phyloP scores from a whole-genome alignment of 2,329 filamentous ascomycete species.

The Aspergillus transmontanensis region DNA sequence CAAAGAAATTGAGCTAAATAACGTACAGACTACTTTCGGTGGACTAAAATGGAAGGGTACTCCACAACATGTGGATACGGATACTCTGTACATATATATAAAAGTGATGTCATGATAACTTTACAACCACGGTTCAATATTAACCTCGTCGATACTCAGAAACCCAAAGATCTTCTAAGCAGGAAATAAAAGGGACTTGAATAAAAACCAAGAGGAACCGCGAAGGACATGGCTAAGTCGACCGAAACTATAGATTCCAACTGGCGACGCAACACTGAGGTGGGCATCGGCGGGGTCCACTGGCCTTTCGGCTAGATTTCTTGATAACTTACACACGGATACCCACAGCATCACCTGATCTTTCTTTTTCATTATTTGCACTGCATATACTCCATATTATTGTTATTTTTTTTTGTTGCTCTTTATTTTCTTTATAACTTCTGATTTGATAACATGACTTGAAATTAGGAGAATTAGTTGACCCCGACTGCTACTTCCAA shows the following conservation, averaged over 20 bases:
- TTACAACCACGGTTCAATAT: no score
- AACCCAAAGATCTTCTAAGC: no score
- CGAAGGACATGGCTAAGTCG: not conserved
- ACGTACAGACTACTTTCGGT: not conserved
- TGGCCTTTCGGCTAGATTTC: not conserved
- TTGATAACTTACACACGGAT: not conserved
- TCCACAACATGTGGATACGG: not conserved
- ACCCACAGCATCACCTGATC: not conserved
- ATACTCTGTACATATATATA: no score
- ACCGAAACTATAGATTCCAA: not conserved
- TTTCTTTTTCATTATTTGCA: not conserved
- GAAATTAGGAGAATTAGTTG: not conserved
- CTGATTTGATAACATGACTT: not conserved
- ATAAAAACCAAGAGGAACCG: no score
- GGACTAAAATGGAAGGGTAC: not conserved
- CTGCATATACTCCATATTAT: not conserved
- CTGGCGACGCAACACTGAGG: not conserved
- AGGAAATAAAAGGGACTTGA: no score
- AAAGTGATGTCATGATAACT: no score
- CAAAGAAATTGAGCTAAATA: not conserved
- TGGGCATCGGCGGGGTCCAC: not conserved
- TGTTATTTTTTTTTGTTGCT: not conserved
- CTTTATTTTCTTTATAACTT: not conserved
- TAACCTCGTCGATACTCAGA: no score
- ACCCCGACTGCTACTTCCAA: not conserved